phyloP scores from a whole-genome alignment of 768 basidiomycete genomes.

The Rhodotorula paludigena region DNA sequence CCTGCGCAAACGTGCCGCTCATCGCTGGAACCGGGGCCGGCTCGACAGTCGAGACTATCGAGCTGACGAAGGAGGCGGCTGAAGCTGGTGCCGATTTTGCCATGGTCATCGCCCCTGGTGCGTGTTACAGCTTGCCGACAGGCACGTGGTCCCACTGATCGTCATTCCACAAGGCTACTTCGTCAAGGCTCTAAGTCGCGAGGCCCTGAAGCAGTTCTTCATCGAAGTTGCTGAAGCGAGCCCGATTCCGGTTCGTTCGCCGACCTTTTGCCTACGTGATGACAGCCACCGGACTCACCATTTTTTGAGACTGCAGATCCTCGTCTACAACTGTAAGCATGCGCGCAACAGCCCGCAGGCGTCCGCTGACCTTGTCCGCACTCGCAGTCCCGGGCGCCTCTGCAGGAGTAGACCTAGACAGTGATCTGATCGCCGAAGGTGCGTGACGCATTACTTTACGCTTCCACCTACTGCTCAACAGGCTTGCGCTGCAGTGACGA shows the following conservation, averaged over 20 bases:
- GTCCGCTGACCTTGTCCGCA: not conserved
- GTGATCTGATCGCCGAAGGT: conserved; percentile 62
- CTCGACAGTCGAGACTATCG: conserved; percentile 74
- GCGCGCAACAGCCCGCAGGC: accelerated
- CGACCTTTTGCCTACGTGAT: no score
- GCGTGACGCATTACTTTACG: no score
- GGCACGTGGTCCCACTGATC: not conserved
- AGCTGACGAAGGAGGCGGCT: conserved; percentile 59
- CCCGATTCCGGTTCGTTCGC: conserved; percentile 64
- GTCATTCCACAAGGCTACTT: conserved; percentile 7
- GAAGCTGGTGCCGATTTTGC: conserved; percentile 77
- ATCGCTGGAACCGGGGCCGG: conserved; percentile 78
- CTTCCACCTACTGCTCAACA: not conserved
- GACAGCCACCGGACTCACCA: no score
- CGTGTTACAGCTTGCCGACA: conserved; percentile 2
- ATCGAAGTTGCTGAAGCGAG: conserved; percentile 70
- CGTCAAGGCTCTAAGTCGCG: conserved; percentile 51
- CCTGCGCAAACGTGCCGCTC: conserved; percentile 59
- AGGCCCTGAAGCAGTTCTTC: conserved; percentile 73
- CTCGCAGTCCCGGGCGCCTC: conserved; percentile 71
- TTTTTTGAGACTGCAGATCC: no score
- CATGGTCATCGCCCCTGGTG: conserved; percentile 68
- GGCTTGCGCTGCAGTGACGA: not conserved
- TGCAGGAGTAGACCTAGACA: conserved; percentile 86
- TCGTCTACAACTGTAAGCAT: conserved; percentile 16